Evolutionary conservation across 2,329 filamentous ascomycete species (phyloP), one percentile per base, ranked within the genome.

Genomic region (Biscogniauxia mediterranea): DNA sequence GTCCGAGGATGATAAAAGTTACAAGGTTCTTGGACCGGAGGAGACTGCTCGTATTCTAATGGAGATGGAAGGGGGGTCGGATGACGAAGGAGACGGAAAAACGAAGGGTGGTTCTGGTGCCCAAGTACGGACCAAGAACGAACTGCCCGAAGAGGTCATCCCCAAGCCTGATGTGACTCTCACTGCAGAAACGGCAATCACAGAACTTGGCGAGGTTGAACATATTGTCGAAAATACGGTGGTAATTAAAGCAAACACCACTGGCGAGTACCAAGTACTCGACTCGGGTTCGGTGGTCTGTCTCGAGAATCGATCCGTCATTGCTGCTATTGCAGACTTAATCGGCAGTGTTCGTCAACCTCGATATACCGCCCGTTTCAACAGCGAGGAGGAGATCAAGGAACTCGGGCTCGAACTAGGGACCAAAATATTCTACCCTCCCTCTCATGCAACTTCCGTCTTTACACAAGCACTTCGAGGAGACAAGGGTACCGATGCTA

Each of bases 401-500:
- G 83, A 87, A 50, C 79, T 88, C 23, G 89, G 87, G 5, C 76
- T 97, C n/a, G 76, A 80, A n/a, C 79, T 85, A 50, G 92, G 89
- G 26, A 86, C 85, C 1, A 85, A 85, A 55, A 79, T 98, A 2
- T 97, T 86, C 78, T 98, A 97, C 71, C 87, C 94, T 2, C 84
- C 89, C 52, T 80, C 85, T 8, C 89, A 95, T 73, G 92, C 92
- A 50, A 88, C 84, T 0, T 96, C 90, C 69, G 92, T 97, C 59
- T 95, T 97, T 72, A 97, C 94, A 0, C 85, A 95, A 73, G 87
- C 89, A 6, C 80, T 98, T 60, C 90, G 89, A 75, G 84, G 82
- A 57, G 74, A 90, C 70, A 98, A 96, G 78, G 92, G 93, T 62
- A 95, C 92, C 9, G 95, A 99, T 75, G 94, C 95, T 8, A 96